phyloP scores from a whole-genome alignment of 805 yeast genomes.

The Torulaspora gathmanii region DNA sequence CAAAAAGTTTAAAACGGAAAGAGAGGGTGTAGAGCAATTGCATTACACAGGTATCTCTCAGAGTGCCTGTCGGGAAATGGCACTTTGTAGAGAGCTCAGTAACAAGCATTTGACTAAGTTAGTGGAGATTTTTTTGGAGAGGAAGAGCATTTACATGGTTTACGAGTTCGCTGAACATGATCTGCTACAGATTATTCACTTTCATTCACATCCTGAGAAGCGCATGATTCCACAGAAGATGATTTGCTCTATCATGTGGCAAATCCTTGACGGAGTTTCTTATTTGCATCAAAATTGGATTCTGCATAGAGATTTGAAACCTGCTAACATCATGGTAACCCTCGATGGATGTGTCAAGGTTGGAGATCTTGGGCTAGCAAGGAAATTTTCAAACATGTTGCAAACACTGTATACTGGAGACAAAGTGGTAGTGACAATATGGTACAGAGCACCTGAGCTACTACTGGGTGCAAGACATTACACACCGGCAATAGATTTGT shows the following conservation, averaged over 20 bases:
- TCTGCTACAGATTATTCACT: conserved; percentile 86
- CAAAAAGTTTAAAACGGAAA: conserved; percentile 91
- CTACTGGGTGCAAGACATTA: conserved; percentile 88
- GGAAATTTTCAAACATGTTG: conserved; percentile 79
- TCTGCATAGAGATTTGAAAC: conserved; percentile 90
- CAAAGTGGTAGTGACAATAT: conserved; percentile 92
- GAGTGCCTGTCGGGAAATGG: conserved; percentile 94
- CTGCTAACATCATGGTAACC: conserved; percentile 96
- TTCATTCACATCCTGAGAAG: conserved; percentile 84
- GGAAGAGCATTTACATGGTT: conserved; percentile 87
- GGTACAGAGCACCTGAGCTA: conserved; percentile 94
- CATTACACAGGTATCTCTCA: conserved; percentile 95
- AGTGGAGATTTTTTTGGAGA: conserved; percentile 79
- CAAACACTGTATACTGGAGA: conserved; percentile 88
- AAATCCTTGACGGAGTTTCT: conserved; percentile 84
- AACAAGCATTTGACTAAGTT: conserved; percentile 77
- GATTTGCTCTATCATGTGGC: conserved; percentile 85
- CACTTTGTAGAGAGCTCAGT: conserved; percentile 79
- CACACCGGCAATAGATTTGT: conserved; percentile 84
- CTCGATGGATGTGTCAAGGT: conserved; percentile 86
- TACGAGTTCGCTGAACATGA: conserved; percentile 97
- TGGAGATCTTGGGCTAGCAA: conserved; percentile 90
- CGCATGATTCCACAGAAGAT: conserved; percentile 73
- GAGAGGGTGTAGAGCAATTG: conserved; percentile 74
- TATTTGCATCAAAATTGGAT: conserved; percentile 95